A percentile compares a stretch with the other conserved stretches of the same genome.
Evolutionary conservation across 169 alveolate species (phyloP).

Genomic region (Cryptosporidium muris): DNA sequence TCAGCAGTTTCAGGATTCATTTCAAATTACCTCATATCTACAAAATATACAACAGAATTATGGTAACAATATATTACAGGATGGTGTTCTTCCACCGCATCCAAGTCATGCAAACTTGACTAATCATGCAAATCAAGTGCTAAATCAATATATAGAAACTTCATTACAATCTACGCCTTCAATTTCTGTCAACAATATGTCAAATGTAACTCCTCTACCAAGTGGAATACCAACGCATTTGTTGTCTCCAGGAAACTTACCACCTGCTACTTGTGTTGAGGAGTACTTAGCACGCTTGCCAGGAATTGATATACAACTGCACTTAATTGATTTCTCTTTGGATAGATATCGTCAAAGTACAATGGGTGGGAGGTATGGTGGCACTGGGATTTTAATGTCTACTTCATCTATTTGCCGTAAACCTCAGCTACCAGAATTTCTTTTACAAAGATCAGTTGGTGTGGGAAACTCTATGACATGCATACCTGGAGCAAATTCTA

Average conservation of each 20-base stretch:
- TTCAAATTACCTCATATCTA: constrained; percentile 59
- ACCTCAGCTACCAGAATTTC: constrained; percentile 68
- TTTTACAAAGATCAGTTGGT: constrained; percentile 57
- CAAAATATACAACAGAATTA: constrained; percentile 61
- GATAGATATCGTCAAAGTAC: constrained; percentile 70
- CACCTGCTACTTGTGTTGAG: constrained; percentile 64
- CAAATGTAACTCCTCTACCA: constrained; percentile 60
- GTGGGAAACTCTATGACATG: background rate
- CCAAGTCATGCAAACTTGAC: constrained; percentile 66
- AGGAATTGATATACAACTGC: constrained; percentile 55
- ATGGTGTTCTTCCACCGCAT: constrained; percentile 65
- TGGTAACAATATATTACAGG: constrained; percentile 60
- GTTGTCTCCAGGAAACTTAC: constrained; percentile 66
- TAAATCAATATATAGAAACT: constrained; percentile 62
- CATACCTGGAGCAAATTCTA: background rate
- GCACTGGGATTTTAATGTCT: constrained; percentile 61
- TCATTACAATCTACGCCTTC: constrained; percentile 3
- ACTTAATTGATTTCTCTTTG: constrained; percentile 37
- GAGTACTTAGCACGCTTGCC: constrained; percentile 68
- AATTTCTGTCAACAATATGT: background rate
- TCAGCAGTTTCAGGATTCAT: constrained; percentile 67
- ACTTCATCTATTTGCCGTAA: constrained; percentile 64
- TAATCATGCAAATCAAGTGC: constrained; percentile 56
- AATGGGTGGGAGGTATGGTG: constrained; percentile 71
- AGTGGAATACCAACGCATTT: constrained; percentile 64